Evolutionary conservation across 2,329 filamentous ascomycete species (phyloP).

Genomic region (Penicillium digitatum): DNA sequence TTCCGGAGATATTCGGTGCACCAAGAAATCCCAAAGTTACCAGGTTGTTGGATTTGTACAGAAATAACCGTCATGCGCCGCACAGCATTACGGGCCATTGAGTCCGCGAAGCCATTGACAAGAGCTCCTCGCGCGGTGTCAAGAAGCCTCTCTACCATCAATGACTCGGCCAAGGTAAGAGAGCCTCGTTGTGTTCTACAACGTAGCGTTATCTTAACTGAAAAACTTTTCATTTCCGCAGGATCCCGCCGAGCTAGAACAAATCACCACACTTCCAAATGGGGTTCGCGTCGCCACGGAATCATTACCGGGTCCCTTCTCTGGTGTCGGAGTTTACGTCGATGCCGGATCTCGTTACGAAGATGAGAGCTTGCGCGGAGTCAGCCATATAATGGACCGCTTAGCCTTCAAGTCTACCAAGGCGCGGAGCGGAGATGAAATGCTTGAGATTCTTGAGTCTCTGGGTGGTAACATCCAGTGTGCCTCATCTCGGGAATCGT

Average conservation of each 20-base stretch:
- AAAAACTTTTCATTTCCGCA: slow-evolving; percentile 31
- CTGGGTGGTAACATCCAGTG: slow-evolving; percentile 96
- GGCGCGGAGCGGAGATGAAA: slow-evolving; percentile 68
- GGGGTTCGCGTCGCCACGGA: slow-evolving; percentile 93
- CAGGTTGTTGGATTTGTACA: background rate
- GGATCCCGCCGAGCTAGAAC: slow-evolving; percentile 83
- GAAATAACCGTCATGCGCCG: slow-evolving; percentile 35
- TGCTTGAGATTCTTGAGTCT: slow-evolving; percentile 81
- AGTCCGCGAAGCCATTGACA: slow-evolving; percentile 37
- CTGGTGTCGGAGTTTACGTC: slow-evolving; percentile 91
- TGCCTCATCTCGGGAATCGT: slow-evolving; percentile 85
- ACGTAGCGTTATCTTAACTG: slow-evolving; percentile 1
- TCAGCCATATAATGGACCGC: slow-evolving; percentile 93
- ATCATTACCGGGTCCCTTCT: slow-evolving; percentile 88
- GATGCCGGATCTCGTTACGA: slow-evolving; percentile 95
- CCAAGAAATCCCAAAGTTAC: background rate
- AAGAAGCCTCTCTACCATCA: slow-evolving; percentile 37
- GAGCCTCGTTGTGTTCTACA: background rate
- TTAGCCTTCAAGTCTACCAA: slow-evolving; percentile 88
- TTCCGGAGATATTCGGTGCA: slow-evolving; percentile 13
- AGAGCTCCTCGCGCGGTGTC: slow-evolving; percentile 34
- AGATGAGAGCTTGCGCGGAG: slow-evolving; percentile 75
- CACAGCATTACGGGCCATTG: slow-evolving; percentile 39
- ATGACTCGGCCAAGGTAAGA: slow-evolving; percentile 36
- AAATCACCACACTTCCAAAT: slow-evolving; percentile 84